Evolutionary conservation across 2,329 filamentous ascomycete genomes (phyloP), one percentile per base, ranked within the genome.

Genomic region (Arthroderma sp.): DNA sequence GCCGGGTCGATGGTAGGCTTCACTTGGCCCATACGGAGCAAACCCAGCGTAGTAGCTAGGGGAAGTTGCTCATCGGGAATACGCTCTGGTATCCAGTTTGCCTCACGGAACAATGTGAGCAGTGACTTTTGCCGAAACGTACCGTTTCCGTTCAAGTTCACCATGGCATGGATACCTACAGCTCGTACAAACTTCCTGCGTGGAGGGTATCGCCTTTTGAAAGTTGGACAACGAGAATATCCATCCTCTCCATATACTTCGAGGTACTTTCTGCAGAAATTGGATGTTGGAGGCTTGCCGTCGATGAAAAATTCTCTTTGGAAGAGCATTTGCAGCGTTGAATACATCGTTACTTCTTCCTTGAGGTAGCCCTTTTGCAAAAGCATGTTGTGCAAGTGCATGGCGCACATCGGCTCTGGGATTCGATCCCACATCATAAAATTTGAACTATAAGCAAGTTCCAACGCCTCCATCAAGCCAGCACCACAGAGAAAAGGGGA

Each of bases 321-420:
- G 38, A 60, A 58, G 10, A 63, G 32, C 5, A 52, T 39, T 34
- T 58, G 34, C 1, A 68, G 43, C 3, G 41, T 50, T 1, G 34
- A 48, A 38, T 57, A 69, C 3, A 71, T 34, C 1, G 54, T 58
- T 1, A 68, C 43, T 1, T 56, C 54, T 29, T 57, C 28, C 2
- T 42, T 47, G n/a, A 73, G 57, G 34, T 66, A 64, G 0, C 62
- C 62, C 38, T 60, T 66, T 38, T 66, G 51, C 0, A 69, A 59
- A 2, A 73, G 60, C 63, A 71, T 68, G 52, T 72, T 70, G 56
- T 73, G 64, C 4, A 73, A 54, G 48, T 73, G 70, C 1, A 72
- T 45, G 3, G 68, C 38, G 22, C 0, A 64, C 53, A 1, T 65
- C 56, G 37, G 72, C 69, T 0, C 58, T 59, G 0, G 68, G 53